Base-by-base conservation (phyloP, 2,329 filamentous ascomycete genomes). In the Emergomyces orientalis region DNA sequence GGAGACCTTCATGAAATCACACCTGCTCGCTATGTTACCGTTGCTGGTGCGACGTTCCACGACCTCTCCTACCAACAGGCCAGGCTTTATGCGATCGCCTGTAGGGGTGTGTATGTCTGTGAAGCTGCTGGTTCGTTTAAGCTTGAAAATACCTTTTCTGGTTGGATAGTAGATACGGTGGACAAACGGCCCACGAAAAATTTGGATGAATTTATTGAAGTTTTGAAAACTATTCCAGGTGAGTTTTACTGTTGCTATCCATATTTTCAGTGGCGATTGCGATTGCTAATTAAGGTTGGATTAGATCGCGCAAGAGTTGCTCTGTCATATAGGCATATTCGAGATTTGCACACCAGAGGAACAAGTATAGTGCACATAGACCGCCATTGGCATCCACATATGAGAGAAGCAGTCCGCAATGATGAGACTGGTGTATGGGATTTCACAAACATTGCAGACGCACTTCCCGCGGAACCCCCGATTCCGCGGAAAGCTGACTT, bases 21-120 rank as follows among this genome's bases (percentile, higher is more conserved):
- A 2, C 94, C 95, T 17, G 92, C 97, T 76, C 88, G 92, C 65
- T 99, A 97, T 72, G 89, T 97, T 61, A 90, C 91, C 4, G 93
- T 97, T 52, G 90, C 92, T 51, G 95, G 94, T 25, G 94, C 88
- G 30, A 93, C 91, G 64, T 97, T 99, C 80, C 95, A 99, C 78
- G 86, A 96, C 73, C 81, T 99, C 22, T 99, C 95, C 0, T 99
- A 99, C 75, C 94, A 99, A 73, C 92, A 97, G 76, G 91, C 94
- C n/a, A 87, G 94, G 11, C 83, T 97, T 4, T 97, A 97, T 74
- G 93, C 92, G 41, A 92, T 99, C 63, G 87, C 92, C 11, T 89
- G 91, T 69, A 88, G 91, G 74, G 94, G 94, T 41, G 91, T 99
- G 22, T 99, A 90, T 73, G 88, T 97, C 64, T 97, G 92, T 72